Evolutionary conservation across 2,329 filamentous ascomycete species (phyloP), one percentile per base, ranked within the genome.

Genomic region (Raffaelea albimanens): DNA sequence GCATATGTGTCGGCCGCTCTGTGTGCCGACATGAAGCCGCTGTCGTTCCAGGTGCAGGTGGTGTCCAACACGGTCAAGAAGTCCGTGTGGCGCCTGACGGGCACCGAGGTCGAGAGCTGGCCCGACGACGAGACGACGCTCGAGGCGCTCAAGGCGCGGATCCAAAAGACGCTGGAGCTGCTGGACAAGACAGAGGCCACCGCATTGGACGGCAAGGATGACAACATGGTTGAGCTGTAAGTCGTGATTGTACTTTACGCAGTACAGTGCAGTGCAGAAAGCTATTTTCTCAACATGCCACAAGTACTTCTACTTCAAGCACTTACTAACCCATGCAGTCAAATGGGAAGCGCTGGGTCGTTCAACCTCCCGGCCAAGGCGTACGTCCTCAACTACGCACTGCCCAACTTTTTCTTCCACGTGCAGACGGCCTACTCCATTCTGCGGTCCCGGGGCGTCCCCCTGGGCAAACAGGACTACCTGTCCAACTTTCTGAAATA

Each of bases 381-480:
- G 0, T 80, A 76, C 49, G 55, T 75, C 5, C 52, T 66, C 18
- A 57, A 58, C 2, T 73, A 68, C 57, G 67, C 62, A 3, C 49
- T 80, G 36, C 77, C 78, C 13, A 82, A 82, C 57, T 69, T 81
- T 56, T 79, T 69, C 60, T 83, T 83, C 58, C 80, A 83, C 55
- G 50, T 75, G 4, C 68, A 63, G 21, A 78, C 69, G 5, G 71
- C 73, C 7, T 83, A 83, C 59, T 65, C 59, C 2, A 73, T 84
- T 43, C 56, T 83, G 55, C 64, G 80, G 43, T 66, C 64, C 42
- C 68, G 74, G 59, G 79, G 78, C 0, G 74, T 82, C 14, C 68
- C 68, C 1, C 20, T 84, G 25, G 78, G 78, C 11, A 83, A 82
- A 67, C 34, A 53, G 19, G 76, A 82, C 54, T 82, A 68, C 56